Evolutionary conservation across 2,329 filamentous ascomycete species (phyloP), one percentile per base, ranked within the genome.

Genomic region (Aphanocladium album): DNA sequence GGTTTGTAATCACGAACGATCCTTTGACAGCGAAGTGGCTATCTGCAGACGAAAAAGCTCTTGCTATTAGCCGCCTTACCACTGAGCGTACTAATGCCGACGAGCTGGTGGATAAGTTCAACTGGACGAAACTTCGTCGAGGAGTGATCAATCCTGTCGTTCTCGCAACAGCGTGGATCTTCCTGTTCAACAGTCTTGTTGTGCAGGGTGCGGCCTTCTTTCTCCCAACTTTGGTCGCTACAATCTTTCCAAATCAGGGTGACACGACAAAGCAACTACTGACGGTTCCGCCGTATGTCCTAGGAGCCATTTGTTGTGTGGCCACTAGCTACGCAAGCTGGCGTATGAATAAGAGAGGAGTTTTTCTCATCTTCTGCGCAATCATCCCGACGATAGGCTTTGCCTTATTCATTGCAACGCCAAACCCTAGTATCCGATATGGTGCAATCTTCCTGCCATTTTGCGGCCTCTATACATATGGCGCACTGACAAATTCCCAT

Each of bases 121-220:
- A 87, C 69, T 86, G 72, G 27, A 72, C 66, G 41, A 90, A 89
- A 73, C 76, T 83, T 0, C 66, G 83, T 45, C 77, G 79, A 3
- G 89, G 87, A 8, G 85, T 90, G 65, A 80, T 84, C 70, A 86
- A 80, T 65, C 88, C 88, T 0, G 79, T 88, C 9, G 72, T 71
- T 2, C 60, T 76, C 5, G 62, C 72, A 0, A 87, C 81, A 0
- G 71, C 83, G 0, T 72, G 84, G 64, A 81, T 88, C 64, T 87
- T 88, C 73, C 73, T 88, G 1, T 78, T 89, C 61, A 77, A 85
- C 76, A 88, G 87, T 72, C 83, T 91, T 69, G 90, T 87, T 0
- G 88, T 90, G 1, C 87, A 90, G 68, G 88, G 88, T 4, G 77
- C 90, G 2, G 84, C 84, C 2, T 89, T 90, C 78, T 91, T 91